Conservation (phyloP, 2,329 filamentous ascomycete genomes). For the Neonectria coccinea region DNA sequence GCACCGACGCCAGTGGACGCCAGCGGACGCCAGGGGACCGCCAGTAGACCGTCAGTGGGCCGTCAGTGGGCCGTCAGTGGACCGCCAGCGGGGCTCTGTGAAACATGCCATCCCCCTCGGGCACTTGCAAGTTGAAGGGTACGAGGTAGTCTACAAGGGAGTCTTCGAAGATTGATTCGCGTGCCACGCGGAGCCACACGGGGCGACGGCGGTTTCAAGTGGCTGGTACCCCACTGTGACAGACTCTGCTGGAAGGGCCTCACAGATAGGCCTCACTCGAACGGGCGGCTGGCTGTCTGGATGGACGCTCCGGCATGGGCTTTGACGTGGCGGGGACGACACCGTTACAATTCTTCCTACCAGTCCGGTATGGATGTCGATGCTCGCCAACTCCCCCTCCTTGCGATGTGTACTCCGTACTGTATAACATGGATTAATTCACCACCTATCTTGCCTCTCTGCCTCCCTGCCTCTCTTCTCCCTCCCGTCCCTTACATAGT, state of each 20-base stretch:
- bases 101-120: constrained; percentile 23
- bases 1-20: not conserved
- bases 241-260: constrained; percentile 33
- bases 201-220: constrained; percentile 45
- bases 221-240: constrained; percentile 35
- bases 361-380: too few species aligned
- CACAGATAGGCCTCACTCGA: not conserved
- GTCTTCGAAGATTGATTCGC: constrained; percentile 17
- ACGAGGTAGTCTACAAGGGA: not conserved
- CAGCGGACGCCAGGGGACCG: not conserved
- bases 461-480: too few species aligned
- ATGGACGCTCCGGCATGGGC: too few species aligned
- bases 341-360: too few species aligned
- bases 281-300: too few species aligned
- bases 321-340: too few species aligned
- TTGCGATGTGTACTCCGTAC: too few species aligned
- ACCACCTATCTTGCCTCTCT: too few species aligned
- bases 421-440: not conserved
- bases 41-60: not conserved
- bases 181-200: constrained; percentile 14
- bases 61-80: not conserved
- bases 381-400: not conserved
- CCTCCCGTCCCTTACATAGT: too few species aligned
- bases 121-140: constrained; percentile 8
- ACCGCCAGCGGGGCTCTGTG: constrained; percentile 13